A percentile compares a stretch with the other conserved stretches of the same genome.
Evolutionary conservation across 177 flowering plant genomes (phyloP).

Genomic region (Tripterygium wilfordii): DNA sequence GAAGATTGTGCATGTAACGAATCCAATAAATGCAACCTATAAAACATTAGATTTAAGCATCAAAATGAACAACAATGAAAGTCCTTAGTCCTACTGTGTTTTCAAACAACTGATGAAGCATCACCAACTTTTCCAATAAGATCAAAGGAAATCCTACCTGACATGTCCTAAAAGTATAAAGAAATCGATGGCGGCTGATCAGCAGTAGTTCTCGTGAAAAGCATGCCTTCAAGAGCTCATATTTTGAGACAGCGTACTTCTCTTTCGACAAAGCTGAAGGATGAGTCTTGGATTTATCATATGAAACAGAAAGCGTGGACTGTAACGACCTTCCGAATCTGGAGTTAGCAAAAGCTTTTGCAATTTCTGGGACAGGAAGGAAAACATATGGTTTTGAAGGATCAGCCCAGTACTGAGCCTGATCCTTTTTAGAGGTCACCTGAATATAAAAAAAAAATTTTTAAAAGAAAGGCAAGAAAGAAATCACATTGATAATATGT

Average conservation of each 20-base stretch:
- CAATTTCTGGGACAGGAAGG: conserved; percentile 56
- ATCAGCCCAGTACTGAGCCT: conserved; percentile 90
- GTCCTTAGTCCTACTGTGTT: not conserved
- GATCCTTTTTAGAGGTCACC: conserved; percentile 92
- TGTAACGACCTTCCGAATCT: conserved; percentile 37
- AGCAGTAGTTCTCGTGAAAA: conserved; percentile 57
- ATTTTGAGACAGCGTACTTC: conserved; percentile 42
- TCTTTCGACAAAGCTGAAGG: conserved; percentile 54
- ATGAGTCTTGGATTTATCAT: conserved; percentile 42
- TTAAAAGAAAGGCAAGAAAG: not conserved
- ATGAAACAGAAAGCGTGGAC: conserved; percentile 37
- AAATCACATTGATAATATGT: no score
- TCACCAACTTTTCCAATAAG: not conserved
- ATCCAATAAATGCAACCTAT: conserved; percentile 83
- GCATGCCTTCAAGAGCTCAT: conserved; percentile 59
- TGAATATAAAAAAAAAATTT: conserved; percentile 16
- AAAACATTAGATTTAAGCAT: not conserved
- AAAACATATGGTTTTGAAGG: conserved; percentile 56
- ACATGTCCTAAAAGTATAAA: conserved; percentile 73
- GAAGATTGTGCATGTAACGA: conserved; percentile 70
- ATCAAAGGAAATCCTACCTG: conserved; percentile 42
- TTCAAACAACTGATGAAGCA: no score
- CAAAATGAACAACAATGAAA: not conserved
- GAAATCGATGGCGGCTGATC: conserved; percentile 57
- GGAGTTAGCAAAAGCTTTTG: conserved; percentile 57